Evolutionary conservation across 2,329 filamentous ascomycete species (phyloP).

Genomic region (Didymosphaeria variabile): DNA sequence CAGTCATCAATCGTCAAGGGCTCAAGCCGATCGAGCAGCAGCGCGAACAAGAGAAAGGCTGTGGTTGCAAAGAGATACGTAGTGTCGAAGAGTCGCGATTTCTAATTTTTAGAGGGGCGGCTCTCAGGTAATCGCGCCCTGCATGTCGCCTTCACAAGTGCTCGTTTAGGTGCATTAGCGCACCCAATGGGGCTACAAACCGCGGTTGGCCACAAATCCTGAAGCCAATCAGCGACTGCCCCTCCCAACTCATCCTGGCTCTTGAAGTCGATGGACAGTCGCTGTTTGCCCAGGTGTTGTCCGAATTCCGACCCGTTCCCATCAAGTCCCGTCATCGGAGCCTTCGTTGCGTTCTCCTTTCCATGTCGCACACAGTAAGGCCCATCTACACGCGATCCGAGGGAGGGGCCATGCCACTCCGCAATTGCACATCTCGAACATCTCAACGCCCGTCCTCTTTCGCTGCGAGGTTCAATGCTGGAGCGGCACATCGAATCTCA

Average conservation of each 20-base stretch:
- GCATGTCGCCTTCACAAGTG: background rate
- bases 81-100: background rate
- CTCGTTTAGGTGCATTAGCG: background rate
- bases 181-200: background rate
- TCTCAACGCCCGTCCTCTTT: too few species aligned
- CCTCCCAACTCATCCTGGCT: background rate
- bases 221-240: background rate
- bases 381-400: background rate
- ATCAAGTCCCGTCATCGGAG: background rate
- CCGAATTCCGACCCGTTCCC: background rate
- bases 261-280: background rate
- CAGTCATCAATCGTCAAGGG: background rate
- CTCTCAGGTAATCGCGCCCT: background rate
- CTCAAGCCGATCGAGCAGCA: background rate
- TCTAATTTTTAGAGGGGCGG: conserved; percentile 6
- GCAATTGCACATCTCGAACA: too few species aligned
- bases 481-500: too few species aligned
- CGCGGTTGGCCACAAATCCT: background rate
- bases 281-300: background rate
- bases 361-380: background rate
- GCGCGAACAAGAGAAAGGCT: background rate
- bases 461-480: too few species aligned
- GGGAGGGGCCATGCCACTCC: background rate
- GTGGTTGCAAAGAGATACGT: background rate
- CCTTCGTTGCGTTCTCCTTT: background rate